Evolutionary conservation across 495 filamentous ascomycete species (phyloP), one percentile per base, ranked within the genome.

Genomic region (Hypoxylon fuscum): DNA sequence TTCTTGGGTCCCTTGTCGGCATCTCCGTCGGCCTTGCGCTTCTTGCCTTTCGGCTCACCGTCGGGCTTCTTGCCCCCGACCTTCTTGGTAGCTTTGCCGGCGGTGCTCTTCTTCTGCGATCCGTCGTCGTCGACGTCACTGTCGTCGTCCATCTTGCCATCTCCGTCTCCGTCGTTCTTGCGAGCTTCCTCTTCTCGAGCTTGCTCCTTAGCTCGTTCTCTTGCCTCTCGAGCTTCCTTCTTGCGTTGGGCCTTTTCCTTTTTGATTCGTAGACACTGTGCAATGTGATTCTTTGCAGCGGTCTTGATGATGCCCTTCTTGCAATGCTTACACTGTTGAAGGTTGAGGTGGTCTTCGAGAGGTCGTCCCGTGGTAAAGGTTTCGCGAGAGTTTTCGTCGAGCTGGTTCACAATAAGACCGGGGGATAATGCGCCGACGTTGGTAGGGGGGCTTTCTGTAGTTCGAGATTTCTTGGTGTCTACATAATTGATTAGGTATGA

Each of bases 1-100:
- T 81, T 78, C 70, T 91, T 91, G 4, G 88, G 86, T 59, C 87
- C 90, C 59, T 85, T 87, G 18, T 88, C 86, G 43, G 84, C 85
- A 43, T 92, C 89, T 53, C 79, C 88, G 44, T 94, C 93, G 25
- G 92, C 88, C 78, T 98, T 98, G 51, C 94, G 83, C 82, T 97
- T 98, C 86, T 97, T 97, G 27, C 87, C 87, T 73, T 90, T 93
- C 67, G 85, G 88, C 6, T 83, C 83, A 0, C 80, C 83, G 41
- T 87, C 86, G 0, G 83, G 83, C 76, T 89, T 90, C 71, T 87
- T 86, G 9, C 77, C 83, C 0, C 88, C 86, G 25, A 81, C 86
- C 72, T 93, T 93, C 75, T 90, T 93, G 12, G 87, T 78, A 22
- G 84, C 84, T 78, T 87, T 90, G 12, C 75, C 70, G 45, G 59